These are phyloP conservation scores for Mimosa pudica DNA, from an alignment of 306 rosid genomes.

Conservation along the genomic window DNA sequence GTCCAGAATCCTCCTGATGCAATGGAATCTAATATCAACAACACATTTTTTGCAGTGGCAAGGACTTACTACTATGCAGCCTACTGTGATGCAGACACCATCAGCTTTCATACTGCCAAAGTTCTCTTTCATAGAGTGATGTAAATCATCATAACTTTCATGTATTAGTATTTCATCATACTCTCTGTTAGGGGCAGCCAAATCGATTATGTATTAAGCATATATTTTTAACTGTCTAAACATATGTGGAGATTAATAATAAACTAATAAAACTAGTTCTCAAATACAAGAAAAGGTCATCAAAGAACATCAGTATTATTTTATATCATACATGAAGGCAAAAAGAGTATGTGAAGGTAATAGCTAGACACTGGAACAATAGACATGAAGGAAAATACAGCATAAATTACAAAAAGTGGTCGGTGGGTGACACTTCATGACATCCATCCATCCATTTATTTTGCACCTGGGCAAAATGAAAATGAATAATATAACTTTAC, in stretches of 20 bases:
- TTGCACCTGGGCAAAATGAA: slow-evolving; percentile 32
- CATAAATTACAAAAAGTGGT: slow-evolving; percentile 15
- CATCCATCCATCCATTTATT: slow-evolving; percentile 1
- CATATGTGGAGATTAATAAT: neutral
- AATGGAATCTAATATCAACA: slow-evolving; percentile 53
- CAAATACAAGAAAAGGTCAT: neutral
- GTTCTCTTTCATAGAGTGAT: slow-evolving; percentile 69
- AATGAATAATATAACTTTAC: neutral
- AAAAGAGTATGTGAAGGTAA: neutral
- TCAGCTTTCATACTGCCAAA: slow-evolving; percentile 57
- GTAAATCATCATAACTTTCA: slow-evolving; percentile 12
- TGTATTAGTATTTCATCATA: neutral
- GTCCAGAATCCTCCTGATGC: slow-evolving; percentile 45
- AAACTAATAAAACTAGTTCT: neutral
- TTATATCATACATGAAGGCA: neutral
- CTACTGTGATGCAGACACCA: slow-evolving; percentile 52
- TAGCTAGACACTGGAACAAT: neutral
- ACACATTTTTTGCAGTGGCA: slow-evolving; percentile 61
- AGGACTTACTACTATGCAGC: slow-evolving; percentile 69
- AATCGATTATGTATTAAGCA: neutral
- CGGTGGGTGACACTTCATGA: neutral
- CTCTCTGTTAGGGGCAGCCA: neutral
- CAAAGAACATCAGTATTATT: neutral
- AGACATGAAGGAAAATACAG: neutral
- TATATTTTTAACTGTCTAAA: neutral